Percentiles rank a stretch among this genome's conserved stretches.
Evolutionary conservation across 2,329 filamentous ascomycete species (phyloP).

Genomic region (Ascochyta clinopodiicola): DNA sequence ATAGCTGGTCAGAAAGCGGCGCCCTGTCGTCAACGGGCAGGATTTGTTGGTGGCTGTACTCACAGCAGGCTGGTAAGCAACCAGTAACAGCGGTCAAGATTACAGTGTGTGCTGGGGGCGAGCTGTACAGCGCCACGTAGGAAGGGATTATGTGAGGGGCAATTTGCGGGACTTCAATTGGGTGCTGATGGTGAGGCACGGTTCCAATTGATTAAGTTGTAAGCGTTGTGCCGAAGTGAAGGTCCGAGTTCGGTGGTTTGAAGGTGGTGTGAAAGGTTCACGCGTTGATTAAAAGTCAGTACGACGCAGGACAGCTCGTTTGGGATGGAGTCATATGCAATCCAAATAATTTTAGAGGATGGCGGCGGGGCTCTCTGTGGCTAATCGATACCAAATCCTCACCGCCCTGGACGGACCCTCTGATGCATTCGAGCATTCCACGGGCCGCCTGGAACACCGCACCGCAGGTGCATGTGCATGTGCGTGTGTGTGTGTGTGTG

Average conservation of each 20-base stretch:
- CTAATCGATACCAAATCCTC: conserved; percentile 12
- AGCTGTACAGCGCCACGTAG: conserved; percentile 17
- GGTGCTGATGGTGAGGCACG: conserved; percentile 9
- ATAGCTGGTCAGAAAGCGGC: conserved; percentile 15
- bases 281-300: not conserved
- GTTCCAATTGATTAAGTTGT: conserved; percentile 1
- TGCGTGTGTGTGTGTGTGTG: not conserved
- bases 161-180: conserved; percentile 8
- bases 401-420: conserved; percentile 5
- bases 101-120: conserved; percentile 16
- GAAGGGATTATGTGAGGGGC: conserved; percentile 15
- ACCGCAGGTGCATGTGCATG: not conserved
- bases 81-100: conserved; percentile 24
- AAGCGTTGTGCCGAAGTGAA: not conserved
- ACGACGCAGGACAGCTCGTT: not conserved
- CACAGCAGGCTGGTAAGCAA: conserved; percentile 9
- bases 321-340: conserved; percentile 15
- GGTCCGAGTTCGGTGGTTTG: not conserved
- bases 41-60: conserved; percentile 10
- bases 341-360: conserved; percentile 10
- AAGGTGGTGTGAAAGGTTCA: not conserved
- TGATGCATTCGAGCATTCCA: conserved; percentile 1
- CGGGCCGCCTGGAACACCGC: conserved; percentile 3
- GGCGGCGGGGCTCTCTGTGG: not conserved
- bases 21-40: conserved; percentile 1